Percentiles rank a stretch among this genome's conserved stretches.
phyloP scores from a whole-genome alignment of 768 basidiomycete genomes.

The Lentinula lateritia region DNA sequence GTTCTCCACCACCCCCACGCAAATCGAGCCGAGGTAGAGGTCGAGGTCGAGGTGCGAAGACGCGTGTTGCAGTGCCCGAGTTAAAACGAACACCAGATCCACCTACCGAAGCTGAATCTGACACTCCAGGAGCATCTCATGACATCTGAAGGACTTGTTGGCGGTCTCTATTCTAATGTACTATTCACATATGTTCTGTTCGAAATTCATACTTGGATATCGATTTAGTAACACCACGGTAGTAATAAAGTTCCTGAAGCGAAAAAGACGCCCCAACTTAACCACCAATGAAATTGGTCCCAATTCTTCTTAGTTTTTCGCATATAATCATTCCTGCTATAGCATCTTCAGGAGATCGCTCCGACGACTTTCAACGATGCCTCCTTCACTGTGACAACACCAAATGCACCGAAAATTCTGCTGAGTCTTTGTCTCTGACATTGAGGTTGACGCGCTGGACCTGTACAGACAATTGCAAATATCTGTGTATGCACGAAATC shows the following conservation, averaged over 20 bases:
- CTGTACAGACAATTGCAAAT: constrained; percentile 84
- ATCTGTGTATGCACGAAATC: constrained; percentile 79
- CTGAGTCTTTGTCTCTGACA: constrained; percentile 40
- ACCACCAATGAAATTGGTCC: neutral
- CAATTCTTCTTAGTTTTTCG: neutral
- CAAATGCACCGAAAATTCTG: constrained; percentile 33
- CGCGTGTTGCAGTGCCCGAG: neutral
- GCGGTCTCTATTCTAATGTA: no score
- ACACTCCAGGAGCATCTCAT: neutral
- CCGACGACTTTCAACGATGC: constrained; percentile 48
- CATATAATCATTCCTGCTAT: neutral
- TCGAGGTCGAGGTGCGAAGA: neutral
- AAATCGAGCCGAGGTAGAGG: neutral
- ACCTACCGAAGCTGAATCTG: neutral
- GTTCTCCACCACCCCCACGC: neutral
- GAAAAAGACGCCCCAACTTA: neutral
- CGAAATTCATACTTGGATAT: no score
- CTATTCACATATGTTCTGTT: no score
- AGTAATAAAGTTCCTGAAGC: no score
- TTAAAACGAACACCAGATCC: neutral
- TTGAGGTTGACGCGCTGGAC: constrained; percentile 79
- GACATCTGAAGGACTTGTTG: neutral
- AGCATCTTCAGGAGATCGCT: constrained; percentile 63
- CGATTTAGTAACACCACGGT: no score
- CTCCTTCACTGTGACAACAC: constrained; percentile 35